Evolutionary conservation across 2,329 filamentous ascomycete genomes (phyloP).

Genomic region (Coniochaeta sp.): DNA sequence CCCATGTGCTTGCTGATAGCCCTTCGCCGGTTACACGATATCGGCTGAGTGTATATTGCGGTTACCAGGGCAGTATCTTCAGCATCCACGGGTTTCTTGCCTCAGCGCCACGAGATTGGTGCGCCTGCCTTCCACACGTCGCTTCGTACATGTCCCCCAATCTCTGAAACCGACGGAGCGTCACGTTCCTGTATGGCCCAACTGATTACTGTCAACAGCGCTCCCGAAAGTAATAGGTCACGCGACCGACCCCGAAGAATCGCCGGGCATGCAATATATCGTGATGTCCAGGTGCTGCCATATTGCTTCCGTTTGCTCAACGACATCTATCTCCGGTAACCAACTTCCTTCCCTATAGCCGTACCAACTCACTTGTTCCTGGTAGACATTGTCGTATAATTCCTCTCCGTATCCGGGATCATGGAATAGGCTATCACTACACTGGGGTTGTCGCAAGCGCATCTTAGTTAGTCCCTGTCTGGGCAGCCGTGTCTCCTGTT

Average conservation of each 20-base stretch:
- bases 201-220: background rate
- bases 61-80: background rate
- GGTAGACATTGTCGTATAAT: background rate
- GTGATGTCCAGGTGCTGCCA: too few species aligned
- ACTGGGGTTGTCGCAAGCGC: background rate
- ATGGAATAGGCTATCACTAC: background rate
- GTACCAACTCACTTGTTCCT: too few species aligned
- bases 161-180: background rate
- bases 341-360: too few species aligned
- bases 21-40: background rate
- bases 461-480: background rate
- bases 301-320: too few species aligned
- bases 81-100: background rate
- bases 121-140: background rate
- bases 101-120: background rate
- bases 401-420: background rate
- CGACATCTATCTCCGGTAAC: too few species aligned
- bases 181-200: background rate
- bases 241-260: background rate
- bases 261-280: too few species aligned
- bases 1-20: background rate
- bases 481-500: background rate
- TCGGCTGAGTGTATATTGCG: background rate
- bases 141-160: background rate
- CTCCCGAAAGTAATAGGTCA: background rate